Conservation (phyloP, 2,329 filamentous ascomycete genomes). For the Geosmithia flava region DNA sequence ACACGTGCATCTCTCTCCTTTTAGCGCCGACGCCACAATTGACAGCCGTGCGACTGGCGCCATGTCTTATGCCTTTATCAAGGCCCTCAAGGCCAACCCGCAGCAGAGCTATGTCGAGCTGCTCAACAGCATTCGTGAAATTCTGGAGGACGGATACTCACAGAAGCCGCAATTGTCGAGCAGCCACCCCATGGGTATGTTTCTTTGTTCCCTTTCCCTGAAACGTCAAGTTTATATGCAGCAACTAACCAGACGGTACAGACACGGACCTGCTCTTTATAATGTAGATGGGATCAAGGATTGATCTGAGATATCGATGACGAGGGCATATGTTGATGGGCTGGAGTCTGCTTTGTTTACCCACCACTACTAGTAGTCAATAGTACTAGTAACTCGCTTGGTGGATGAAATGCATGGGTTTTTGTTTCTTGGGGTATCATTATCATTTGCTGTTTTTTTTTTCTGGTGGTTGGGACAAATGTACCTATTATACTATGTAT, state of each 20-base stretch:
- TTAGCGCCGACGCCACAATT: conserved; percentile 84
- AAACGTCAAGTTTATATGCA: not conserved
- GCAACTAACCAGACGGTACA: conserved; percentile 13
- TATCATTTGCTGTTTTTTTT: no score
- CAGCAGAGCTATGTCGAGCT: conserved; percentile 94
- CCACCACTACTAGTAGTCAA: no score
- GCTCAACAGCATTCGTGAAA: conserved; percentile 87
- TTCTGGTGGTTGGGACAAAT: no score
- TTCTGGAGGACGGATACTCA: conserved; percentile 73
- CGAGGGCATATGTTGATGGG: not conserved
- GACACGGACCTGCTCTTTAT: conserved; percentile 56
- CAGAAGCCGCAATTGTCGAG: conserved; percentile 96
- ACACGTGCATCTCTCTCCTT: not conserved
- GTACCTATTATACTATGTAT: no score
- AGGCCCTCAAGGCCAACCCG: conserved; percentile 78
- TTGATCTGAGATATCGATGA: not conserved
- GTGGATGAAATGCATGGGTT: no score
- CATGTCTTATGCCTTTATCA: conserved; percentile 97
- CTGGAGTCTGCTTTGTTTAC: no score
- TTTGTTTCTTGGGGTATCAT: no score
- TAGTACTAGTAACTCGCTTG: no score
- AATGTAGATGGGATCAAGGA: conserved; percentile 30
- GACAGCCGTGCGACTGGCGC: conserved; percentile 82
- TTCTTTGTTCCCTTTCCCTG: not conserved
- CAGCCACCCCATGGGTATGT: conserved; percentile 81